Evolutionary conservation across 441 rosid species (phyloP).

Genomic region (Euphorbia corollata): DNA sequence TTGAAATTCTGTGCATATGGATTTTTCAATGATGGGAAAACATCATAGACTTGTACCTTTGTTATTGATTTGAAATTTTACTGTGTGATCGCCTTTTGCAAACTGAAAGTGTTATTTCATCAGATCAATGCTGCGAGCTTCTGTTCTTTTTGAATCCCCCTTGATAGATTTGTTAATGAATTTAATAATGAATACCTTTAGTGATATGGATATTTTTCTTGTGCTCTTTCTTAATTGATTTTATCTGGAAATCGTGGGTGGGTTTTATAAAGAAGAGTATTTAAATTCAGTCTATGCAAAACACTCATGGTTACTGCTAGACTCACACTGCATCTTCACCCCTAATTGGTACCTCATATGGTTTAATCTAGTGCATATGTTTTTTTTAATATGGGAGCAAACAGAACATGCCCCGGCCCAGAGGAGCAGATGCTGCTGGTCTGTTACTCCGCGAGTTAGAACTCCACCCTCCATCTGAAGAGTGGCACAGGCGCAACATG

Average conservation of each 20-base stretch:
- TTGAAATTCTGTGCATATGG: not conserved
- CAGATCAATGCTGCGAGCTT: not conserved
- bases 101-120: not conserved
- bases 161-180: not conserved
- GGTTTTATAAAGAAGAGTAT: not conserved
- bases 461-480: conserved; percentile 97
- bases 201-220: not conserved
- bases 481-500: conserved; percentile 97
- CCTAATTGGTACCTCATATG: not conserved
- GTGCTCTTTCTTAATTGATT: not conserved
- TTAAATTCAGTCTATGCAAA: not conserved
- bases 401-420: conserved; percentile 98
- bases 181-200: not conserved
- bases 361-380: not conserved
- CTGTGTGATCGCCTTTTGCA: not conserved
- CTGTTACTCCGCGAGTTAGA: conserved; percentile 89
- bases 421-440: conserved; percentile 99
- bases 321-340: not conserved
- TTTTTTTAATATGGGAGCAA: conserved; percentile 3
- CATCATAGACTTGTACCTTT: not conserved
- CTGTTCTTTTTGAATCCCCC: not conserved
- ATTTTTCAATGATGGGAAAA: not conserved
- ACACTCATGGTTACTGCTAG: not conserved
- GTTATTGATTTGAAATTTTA: not conserved
- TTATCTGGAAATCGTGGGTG: not conserved